phyloP scores from a whole-genome alignment of 805 yeast genomes.

The Myxozyma nipponensis region DNA sequence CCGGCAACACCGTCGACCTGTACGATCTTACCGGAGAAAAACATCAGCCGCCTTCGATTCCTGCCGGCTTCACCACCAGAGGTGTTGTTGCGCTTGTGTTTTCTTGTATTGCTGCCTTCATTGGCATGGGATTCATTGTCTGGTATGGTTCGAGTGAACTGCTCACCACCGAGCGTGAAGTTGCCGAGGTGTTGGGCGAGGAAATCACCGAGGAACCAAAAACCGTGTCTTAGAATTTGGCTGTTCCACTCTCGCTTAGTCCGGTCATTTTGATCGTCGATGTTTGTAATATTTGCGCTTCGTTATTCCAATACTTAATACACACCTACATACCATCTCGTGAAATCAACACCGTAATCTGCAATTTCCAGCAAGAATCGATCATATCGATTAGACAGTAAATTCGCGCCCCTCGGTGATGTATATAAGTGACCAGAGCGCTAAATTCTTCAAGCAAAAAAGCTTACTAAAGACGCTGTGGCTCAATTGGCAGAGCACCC shows the following conservation, averaged over 20 bases:
- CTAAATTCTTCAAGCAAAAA: not conserved
- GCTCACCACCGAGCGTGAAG: conserved; percentile 60
- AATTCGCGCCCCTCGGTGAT: too few species aligned
- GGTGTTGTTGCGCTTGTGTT: conserved; percentile 94
- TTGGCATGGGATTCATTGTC: conserved; percentile 74
- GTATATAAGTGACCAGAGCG: too few species aligned
- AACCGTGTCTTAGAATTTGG: conserved; percentile 43
- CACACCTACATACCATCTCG: too few species aligned
- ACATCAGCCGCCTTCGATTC: conserved; percentile 62
- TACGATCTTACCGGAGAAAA: conserved; percentile 66
- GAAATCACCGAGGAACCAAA: conserved; percentile 54
- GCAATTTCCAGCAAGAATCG: too few species aligned
- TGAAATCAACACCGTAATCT: too few species aligned
- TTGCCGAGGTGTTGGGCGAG: conserved; percentile 46
- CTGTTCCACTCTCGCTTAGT: too few species aligned
- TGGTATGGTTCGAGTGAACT: conserved; percentile 84
- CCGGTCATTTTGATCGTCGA: too few species aligned
- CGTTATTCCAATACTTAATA: too few species aligned
- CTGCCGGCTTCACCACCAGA: conserved; percentile 87
- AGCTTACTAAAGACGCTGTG: conserved; percentile 50
- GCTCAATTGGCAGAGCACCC: conserved; percentile 74
- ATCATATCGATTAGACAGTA: too few species aligned
- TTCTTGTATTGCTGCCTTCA: conserved; percentile 77
- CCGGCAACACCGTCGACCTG: conserved; percentile 64
- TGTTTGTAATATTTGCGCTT: too few species aligned